These are phyloP conservation scores for Yamadazyma trypodendri DNA, from an alignment of 1,139 yeast genomes.

Conservation along the genomic window DNA sequence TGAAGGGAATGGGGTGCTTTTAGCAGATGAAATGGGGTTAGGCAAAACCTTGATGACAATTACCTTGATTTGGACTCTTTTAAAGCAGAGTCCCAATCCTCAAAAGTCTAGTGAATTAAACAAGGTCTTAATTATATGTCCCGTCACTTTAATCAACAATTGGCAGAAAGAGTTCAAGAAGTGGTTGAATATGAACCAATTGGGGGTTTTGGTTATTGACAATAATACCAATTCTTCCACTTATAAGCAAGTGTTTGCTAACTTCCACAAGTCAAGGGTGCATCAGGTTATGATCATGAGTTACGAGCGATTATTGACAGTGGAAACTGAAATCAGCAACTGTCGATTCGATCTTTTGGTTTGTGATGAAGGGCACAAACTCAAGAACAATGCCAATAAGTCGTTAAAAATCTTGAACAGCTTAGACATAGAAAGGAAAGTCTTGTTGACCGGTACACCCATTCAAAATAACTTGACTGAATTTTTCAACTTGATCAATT, in stretches of 20 bases:
- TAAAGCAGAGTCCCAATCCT: constrained; percentile 66
- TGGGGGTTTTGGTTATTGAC: constrained; percentile 58
- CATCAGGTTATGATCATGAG: constrained; percentile 85
- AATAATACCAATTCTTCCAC: constrained; percentile 43
- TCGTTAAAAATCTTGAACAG: constrained; percentile 60
- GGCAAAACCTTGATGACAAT: constrained; percentile 93
- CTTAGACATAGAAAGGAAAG: constrained; percentile 54
- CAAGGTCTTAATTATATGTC: constrained; percentile 81
- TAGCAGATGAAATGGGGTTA: constrained; percentile 97
- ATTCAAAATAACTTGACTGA: constrained; percentile 89
- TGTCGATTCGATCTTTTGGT: constrained; percentile 68
- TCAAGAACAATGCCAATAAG: constrained; percentile 71
- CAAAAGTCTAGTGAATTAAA: constrained; percentile 35
- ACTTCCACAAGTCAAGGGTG: constrained; percentile 67
- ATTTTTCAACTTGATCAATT: constrained; percentile 77
- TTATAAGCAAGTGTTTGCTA: constrained; percentile 58
- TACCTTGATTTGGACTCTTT: constrained; percentile 76
- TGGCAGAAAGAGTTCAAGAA: constrained; percentile 89
- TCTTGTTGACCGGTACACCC: constrained; percentile 88
- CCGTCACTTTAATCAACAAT: constrained; percentile 82
- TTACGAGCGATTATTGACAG: constrained; percentile 72
- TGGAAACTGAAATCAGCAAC: constrained; percentile 52
- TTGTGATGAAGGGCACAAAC: constrained; percentile 94
- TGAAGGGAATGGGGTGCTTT: constrained; percentile 69
- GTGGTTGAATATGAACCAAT: constrained; percentile 75